Conservation (phyloP, 1,284 basidiomycete genomes). For the Ganoderma resinaceum region DNA sequence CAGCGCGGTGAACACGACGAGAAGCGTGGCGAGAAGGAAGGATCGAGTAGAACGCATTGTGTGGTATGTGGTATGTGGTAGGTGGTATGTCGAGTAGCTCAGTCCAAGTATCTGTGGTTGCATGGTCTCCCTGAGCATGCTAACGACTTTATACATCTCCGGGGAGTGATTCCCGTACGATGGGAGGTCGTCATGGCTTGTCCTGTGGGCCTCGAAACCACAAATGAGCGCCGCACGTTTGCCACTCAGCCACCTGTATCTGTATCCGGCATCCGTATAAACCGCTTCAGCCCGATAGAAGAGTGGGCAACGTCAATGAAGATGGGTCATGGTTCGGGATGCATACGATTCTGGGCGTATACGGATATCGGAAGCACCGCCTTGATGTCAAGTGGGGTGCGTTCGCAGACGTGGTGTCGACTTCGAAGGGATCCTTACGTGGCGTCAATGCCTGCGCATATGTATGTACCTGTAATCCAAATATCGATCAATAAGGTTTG, state of each 20-base stretch:
- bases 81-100: not conserved
- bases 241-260: no score
- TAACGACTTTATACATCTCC: not conserved
- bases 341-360: not conserved
- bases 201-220: not conserved
- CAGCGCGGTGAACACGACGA: not conserved
- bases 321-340: not conserved
- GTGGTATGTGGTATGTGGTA: no score
- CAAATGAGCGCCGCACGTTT: not conserved
- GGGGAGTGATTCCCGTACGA: not conserved
- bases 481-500: no score
- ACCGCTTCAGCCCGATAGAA: not conserved
- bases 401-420: no score
- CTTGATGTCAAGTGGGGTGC: no score
- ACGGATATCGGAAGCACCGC: not conserved
- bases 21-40: not conserved
- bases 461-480: no score
- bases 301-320: not conserved
- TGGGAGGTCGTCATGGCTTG: no score
- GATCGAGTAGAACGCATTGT: not conserved
- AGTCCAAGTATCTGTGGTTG: not conserved
- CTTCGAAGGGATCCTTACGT: no score
- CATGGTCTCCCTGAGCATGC: no score
- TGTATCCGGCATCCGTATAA: not conserved
- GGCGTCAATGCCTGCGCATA: no score